Conservation (phyloP, 441 rosid genomes). For the Syzygium syzygioides region DNA sequence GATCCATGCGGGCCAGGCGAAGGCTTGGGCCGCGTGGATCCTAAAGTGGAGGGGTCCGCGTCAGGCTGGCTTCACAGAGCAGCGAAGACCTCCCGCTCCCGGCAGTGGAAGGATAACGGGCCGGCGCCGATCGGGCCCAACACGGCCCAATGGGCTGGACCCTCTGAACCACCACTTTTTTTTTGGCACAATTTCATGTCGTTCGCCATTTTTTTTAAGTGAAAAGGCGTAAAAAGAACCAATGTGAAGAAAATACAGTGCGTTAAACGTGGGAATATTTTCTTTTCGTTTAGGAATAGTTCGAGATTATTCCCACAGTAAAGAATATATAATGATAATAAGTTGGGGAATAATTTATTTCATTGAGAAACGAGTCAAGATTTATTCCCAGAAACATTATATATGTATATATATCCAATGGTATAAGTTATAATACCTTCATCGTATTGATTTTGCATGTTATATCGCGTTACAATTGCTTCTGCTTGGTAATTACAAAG, state of each 20-base stretch:
- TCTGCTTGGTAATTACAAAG: neutral
- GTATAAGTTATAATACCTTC: too few species aligned
- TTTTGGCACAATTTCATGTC: too few species aligned
- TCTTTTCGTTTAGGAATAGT: neutral
- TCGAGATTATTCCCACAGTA: neutral
- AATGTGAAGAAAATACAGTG: neutral
- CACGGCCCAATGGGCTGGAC: neutral
- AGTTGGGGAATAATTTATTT: neutral
- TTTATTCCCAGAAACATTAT: neutral
- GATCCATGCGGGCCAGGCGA: too few species aligned
- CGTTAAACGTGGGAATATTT: neutral
- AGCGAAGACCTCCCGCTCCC: too few species aligned
- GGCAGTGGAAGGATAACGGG: too few species aligned
- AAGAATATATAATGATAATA: neutral
- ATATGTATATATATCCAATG: too few species aligned
- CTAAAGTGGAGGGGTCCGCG: too few species aligned
- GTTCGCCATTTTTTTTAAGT: neutral
- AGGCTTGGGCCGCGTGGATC: too few species aligned
- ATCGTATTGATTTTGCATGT: neutral
- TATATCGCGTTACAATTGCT: neutral
- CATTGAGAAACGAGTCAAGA: neutral
- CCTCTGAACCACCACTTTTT: neutral
- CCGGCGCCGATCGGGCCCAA: too few species aligned
- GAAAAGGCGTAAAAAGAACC: neutral
- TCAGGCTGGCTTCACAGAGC: too few species aligned